Evolutionary conservation across 192 early-diverging fungal genomes (phyloP).

Genomic region (Lobosporangium transversale): DNA sequence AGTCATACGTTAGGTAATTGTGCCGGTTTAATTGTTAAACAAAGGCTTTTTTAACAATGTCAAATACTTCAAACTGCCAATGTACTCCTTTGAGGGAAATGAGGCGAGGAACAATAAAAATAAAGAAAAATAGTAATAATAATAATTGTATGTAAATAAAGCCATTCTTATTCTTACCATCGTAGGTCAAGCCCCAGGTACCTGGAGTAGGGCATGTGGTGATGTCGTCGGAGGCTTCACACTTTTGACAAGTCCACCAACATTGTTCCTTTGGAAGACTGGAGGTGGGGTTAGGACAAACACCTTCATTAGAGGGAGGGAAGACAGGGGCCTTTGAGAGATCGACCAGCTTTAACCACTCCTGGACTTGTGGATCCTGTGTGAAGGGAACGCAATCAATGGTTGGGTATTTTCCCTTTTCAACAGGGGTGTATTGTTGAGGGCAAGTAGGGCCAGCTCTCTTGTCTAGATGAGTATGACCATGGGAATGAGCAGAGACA

Average conservation of each 20-base stretch:
- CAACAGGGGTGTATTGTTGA: slow-evolving; percentile 19
- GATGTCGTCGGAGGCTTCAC: slow-evolving; percentile 49
- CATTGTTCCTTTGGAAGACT: slow-evolving; percentile 52
- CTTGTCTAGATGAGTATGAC: slow-evolving; percentile 21
- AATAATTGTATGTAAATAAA: too few relatives aligned
- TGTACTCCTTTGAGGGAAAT: too few relatives aligned
- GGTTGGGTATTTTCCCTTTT: slow-evolving; percentile 32
- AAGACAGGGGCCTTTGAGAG: slow-evolving; percentile 43
- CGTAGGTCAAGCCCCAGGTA: slow-evolving; percentile 57
- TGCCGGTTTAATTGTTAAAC: too few relatives aligned
- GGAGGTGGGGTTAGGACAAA: slow-evolving; percentile 23
- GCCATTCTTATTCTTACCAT: slow-evolving; percentile 52
- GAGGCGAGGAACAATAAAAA: too few relatives aligned
- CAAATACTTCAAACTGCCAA: too few relatives aligned
- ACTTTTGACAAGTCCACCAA: slow-evolving; percentile 65
- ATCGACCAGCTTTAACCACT: slow-evolving; percentile 47
- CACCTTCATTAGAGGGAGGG: slow-evolving; percentile 32
- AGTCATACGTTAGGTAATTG: too few relatives aligned
- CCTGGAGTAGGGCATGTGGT: slow-evolving; percentile 59
- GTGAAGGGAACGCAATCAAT: slow-evolving; percentile 44
- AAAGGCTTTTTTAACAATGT: too few relatives aligned
- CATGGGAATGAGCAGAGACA: slow-evolving; percentile 16
- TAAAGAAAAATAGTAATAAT: too few relatives aligned
- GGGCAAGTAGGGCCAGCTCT: slow-evolving; percentile 32
- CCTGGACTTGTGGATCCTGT: slow-evolving; percentile 37